Evolutionary conservation across 495 filamentous ascomycete genomes (phyloP), one percentile per base, ranked within the genome.

Genomic region (Aspergillus incahuasiensis): DNA sequence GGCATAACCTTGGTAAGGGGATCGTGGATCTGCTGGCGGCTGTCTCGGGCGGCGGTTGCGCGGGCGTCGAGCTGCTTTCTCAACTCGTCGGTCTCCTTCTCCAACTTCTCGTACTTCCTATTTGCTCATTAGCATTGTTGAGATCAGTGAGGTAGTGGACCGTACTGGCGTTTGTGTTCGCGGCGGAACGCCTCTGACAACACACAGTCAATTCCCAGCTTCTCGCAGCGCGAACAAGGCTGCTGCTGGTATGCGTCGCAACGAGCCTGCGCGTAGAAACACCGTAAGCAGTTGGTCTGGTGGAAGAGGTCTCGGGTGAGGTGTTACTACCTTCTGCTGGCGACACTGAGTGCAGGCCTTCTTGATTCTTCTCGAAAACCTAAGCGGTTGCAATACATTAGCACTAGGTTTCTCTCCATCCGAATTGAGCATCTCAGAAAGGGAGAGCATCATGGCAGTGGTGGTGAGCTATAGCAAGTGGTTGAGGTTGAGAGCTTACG

Each of bases 271-370:
- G 2, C 19, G 19, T 5, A 30, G 44, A 7, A 15, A 11, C 6
- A 12, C 2, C 2, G 32, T 35, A 11, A 35, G 32, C 9, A 12
- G 32, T 4, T 4, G 8, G 25, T 28, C 8, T 8, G 3, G 25
- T n/a, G n/a, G n/a, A n/a, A 28, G 25, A 4, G 25, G 32, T 5
- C 32, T 11, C 6, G 32, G 32, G 43, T 28, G 43, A 11, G 11
- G 1, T 34, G 9, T 5, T 32, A 71, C 72, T 68, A 71, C 72
- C 68, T 77, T 77, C 55, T 77, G 74, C 57, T 77, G 74, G 24
- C 72, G 67, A 61, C 74, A 77, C 54, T 74, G 68, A 2, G 72
- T 75, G 57, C 72, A 77, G 30, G 74, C 74, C 53, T 71, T 75
- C 58, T 73, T 77, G 24, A 63, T 65, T 43, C 72, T 63, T 66